Conservation (phyloP, 2,329 filamentous ascomycete genomes). For the Trichophyton benhamiae region DNA sequence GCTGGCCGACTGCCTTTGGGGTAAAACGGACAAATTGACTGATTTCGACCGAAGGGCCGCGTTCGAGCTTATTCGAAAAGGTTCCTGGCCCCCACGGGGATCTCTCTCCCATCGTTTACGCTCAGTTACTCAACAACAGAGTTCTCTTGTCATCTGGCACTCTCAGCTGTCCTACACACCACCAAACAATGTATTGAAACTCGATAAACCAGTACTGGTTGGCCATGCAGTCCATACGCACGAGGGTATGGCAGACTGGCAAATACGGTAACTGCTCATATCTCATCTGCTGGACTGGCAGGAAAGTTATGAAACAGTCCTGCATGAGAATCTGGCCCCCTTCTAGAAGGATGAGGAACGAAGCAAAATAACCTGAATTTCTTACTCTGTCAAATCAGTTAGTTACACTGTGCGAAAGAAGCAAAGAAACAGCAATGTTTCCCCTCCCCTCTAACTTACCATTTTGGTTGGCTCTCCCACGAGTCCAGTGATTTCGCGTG, state of each 20-base stretch:
- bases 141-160: background rate
- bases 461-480: background rate
- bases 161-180: background rate
- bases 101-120: background rate
- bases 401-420: background rate
- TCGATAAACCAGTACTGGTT: background rate
- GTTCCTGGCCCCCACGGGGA: background rate
- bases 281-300: background rate
- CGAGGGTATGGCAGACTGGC: slow-evolving; percentile 1
- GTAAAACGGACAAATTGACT: background rate
- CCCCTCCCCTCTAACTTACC: background rate
- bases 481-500: background rate
- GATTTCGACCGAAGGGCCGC: background rate
- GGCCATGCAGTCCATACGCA: background rate
- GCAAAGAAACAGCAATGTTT: background rate
- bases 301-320: background rate
- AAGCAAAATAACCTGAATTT: too few relatives aligned
- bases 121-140: background rate
- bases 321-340: background rate
- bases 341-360: slow-evolving; percentile 1
- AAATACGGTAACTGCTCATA: background rate
- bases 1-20: background rate
- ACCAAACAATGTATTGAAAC: background rate
- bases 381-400: background rate
- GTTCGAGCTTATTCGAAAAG: background rate